Percentiles rank a stretch among this genome's conserved stretches.
phyloP scores from a whole-genome alignment of 306 rosid species.

The Cucumis sativus region Cucumber_9930_V3 NC_026656.2:7846001-7846500 shows the following conservation, averaged over 20 bases:
- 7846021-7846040: not conserved
- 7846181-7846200: not conserved
- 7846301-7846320: not conserved
- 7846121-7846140: not conserved
- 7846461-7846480: slow-evolving; percentile 46
- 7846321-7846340: slow-evolving; percentile 12
- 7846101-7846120: not conserved
- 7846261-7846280: not conserved
- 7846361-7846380: slow-evolving; percentile 21
- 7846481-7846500: slow-evolving; percentile 94
- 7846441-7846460: slow-evolving; percentile 20
- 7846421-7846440: slow-evolving; percentile 19
- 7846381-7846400: slow-evolving; percentile 20
- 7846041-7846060: not conserved
- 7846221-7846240: not conserved
- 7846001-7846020: slow-evolving; percentile 14
- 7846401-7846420: not conserved
- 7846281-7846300: not conserved
- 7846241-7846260: not conserved
- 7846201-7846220: not conserved
- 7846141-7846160: not conserved
- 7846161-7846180: not conserved
- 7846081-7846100: not conserved
- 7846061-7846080: not conserved
- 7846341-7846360: slow-evolving; percentile 6